Conservation (phyloP, 2,329 filamentous ascomycete species). For the Epichloe gansuensis region DNA sequence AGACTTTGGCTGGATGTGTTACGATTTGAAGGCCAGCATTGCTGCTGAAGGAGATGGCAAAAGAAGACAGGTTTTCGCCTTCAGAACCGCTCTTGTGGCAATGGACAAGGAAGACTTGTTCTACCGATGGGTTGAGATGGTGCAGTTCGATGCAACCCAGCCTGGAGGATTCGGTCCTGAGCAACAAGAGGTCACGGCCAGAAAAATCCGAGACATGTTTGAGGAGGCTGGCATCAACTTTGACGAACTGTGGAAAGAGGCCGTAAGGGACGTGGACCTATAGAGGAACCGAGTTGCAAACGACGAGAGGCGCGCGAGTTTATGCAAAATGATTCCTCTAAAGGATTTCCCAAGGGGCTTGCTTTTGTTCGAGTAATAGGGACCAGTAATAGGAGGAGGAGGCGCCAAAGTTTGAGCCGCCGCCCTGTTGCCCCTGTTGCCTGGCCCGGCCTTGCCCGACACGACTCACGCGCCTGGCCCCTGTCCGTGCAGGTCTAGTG, state of each 20-base stretch:
- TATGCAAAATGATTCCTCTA: too few species aligned
- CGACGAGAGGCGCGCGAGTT: too few species aligned
- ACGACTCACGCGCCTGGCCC: too few species aligned
- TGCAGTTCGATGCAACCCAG: slow-evolving; percentile 73
- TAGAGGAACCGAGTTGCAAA: slow-evolving; percentile 7
- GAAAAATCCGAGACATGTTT: slow-evolving; percentile 67
- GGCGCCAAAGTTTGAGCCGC: too few species aligned
- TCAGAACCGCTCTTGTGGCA: slow-evolving; percentile 61
- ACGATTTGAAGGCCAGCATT: slow-evolving; percentile 46
- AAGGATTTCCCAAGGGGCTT: too few species aligned
- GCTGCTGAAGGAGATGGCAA: slow-evolving; percentile 47
- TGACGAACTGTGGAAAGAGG: slow-evolving; percentile 63
- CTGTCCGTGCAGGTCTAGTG: too few species aligned
- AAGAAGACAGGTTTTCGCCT: slow-evolving; percentile 63
- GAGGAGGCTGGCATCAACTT: slow-evolving; percentile 67
- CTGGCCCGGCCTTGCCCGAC: too few species aligned
- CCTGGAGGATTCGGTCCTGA: slow-evolving; percentile 69
- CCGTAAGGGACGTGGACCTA: slow-evolving; percentile 23
- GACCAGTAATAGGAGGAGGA: too few species aligned
- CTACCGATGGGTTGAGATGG: slow-evolving; percentile 83
- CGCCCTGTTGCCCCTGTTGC: too few species aligned
- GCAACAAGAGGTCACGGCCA: slow-evolving; percentile 58
- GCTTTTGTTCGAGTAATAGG: too few species aligned
- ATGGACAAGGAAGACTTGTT: slow-evolving; percentile 83
- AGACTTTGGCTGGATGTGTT: slow-evolving; percentile 52